Evolutionary conservation across 495 filamentous ascomycete species (phyloP), one percentile per base, ranked within the genome.

Genomic region (Lepraria neglecta): DNA sequence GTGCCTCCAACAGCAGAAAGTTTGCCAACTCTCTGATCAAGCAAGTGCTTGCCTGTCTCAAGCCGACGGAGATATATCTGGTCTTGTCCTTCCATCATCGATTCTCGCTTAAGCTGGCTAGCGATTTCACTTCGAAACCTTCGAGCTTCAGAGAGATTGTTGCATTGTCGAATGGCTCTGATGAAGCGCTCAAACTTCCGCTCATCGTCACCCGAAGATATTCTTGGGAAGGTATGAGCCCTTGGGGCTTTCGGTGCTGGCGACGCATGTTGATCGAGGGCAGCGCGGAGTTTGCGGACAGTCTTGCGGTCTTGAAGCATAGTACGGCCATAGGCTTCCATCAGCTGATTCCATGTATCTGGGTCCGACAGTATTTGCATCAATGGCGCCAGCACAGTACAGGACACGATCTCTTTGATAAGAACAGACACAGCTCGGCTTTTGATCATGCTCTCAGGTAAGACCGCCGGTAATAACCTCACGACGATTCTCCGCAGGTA

Each of bases 301-400:
- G 90, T 95, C 56, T 96, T 97, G 15, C 94, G 88, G 70, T 99
- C 95, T 68, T 97, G 92, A 43, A 99, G 77, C 76, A 95, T 86
- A 31, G 86, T 87, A 45, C 87, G 83, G 17, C 92, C 92, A 71
- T 89, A 92, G 51, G 86, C 89, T 71, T 96, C 91, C 79, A 97
- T 88, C 64, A 95, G 67, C 68, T 95, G 91, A 70, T 97, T 97
- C 94, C 94, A 97, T 3, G 87, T 92, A 77, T 99, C 95, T 11
- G 95, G 92, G 63, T 97, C 94, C 19, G 89, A 77, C 33, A 94
- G 69, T 67, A 89, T 76, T 64, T 84, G 80, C 72, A 92, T 75
- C 31, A 87, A 74, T 4, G 90, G 88, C 38, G 80, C 83, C 56
- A 92, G 74, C 53, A 92, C 83, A 45, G 87, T 85, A 68, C 90